Evolutionary conservation across 306 rosid genomes (phyloP).

Genomic region (Inga oerstediana): DNA sequence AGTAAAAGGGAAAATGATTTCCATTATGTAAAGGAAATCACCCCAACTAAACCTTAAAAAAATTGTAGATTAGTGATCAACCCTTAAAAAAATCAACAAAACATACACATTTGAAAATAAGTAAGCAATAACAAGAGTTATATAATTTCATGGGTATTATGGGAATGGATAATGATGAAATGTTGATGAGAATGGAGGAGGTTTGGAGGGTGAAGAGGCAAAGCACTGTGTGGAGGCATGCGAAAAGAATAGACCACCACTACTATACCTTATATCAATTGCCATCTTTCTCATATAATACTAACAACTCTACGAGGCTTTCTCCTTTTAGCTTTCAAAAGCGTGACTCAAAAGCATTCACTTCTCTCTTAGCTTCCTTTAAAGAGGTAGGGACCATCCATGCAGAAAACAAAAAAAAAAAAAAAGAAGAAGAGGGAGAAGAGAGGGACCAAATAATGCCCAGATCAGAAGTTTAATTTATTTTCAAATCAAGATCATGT

Average conservation of each 20-base stretch:
- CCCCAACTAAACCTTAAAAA: not conserved
- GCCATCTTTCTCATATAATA: conserved; percentile 11
- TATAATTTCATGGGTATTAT: not conserved
- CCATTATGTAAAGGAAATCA: not conserved
- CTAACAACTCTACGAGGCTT: conserved; percentile 28
- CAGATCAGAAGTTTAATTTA: conserved; percentile 33
- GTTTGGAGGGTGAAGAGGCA: conserved; percentile 37
- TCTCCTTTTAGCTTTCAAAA: conserved; percentile 36
- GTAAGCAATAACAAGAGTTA: not conserved
- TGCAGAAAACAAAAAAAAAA: not conserved
- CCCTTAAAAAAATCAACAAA: not conserved
- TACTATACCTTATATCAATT: conserved; percentile 24
- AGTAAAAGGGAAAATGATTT: not conserved
- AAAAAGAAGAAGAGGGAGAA: not conserved
- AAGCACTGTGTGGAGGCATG: conserved; percentile 28
- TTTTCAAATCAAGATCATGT: conserved; percentile 15
- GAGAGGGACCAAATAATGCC: conserved; percentile 49
- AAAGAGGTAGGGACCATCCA: conserved; percentile 47
- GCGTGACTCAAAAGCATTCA: conserved; percentile 43
- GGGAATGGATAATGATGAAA: not conserved
- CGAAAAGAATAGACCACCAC: conserved; percentile 51
- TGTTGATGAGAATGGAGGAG: not conserved
- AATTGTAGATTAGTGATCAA: not conserved
- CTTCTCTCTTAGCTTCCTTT: conserved; percentile 35
- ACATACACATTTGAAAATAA: not conserved